Percentiles rank a stretch among this genome's conserved stretches.
Evolutionary conservation across 2,329 filamentous ascomycete species (phyloP).

Genomic region (Cercospora citrullina): DNA sequence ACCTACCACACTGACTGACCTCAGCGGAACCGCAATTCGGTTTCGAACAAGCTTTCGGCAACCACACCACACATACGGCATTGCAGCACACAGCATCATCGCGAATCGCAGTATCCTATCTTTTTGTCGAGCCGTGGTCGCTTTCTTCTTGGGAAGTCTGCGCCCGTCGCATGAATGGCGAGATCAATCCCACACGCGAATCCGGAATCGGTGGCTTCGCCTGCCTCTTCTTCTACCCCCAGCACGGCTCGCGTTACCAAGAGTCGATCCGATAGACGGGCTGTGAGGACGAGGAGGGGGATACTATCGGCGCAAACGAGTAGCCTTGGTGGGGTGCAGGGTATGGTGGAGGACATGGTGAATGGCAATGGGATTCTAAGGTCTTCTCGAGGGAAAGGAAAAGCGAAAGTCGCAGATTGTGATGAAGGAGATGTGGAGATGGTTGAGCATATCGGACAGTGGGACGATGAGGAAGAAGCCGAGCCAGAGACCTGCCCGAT

Average conservation of each 20-base stretch:
- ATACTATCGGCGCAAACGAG: slow-evolving; percentile 21
- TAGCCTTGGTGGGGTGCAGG: slow-evolving; percentile 19
- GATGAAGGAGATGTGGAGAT: slow-evolving; percentile 9
- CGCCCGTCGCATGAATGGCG: slow-evolving; percentile 14
- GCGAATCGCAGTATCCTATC: background rate
- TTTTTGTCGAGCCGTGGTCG: background rate
- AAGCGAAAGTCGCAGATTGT: slow-evolving; percentile 9
- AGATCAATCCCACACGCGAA: slow-evolving; percentile 2
- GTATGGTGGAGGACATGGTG: slow-evolving; percentile 23
- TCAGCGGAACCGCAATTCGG: background rate
- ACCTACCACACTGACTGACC: background rate
- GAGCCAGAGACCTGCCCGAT: slow-evolving; percentile 24
- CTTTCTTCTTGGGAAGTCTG: background rate
- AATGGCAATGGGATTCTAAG: background rate
- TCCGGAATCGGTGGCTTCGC: slow-evolving; percentile 4
- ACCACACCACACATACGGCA: background rate
- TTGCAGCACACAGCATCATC: background rate
- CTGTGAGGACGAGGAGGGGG: slow-evolving; percentile 22
- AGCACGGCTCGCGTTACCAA: slow-evolving; percentile 23
- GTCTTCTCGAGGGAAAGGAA: slow-evolving; percentile 18
- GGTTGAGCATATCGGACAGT: background rate
- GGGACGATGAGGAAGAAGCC: background rate
- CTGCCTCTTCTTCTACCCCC: slow-evolving; percentile 10
- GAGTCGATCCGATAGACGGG: slow-evolving; percentile 13
- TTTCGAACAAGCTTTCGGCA: background rate